Evolutionary conservation across 2,329 filamentous ascomycete species (phyloP).

Genomic region (Cercospora janseana): DNA sequence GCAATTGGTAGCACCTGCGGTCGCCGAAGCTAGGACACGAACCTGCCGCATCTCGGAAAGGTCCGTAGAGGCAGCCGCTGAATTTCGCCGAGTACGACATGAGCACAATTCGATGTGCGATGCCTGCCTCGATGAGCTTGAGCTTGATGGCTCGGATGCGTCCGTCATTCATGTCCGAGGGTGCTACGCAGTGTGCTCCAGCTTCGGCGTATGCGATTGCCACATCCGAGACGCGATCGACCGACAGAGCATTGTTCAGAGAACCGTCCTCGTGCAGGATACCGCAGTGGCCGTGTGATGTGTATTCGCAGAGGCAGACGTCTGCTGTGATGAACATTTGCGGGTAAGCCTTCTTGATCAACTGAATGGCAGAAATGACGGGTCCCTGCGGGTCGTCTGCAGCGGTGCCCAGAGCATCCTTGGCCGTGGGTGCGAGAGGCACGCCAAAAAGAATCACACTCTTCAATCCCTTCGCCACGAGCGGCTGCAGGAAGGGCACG

Average conservation of each 20-base stretch:
- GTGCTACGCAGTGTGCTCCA: conserved; percentile 93
- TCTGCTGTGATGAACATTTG: conserved; percentile 88
- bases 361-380: conserved; percentile 80
- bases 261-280: conserved; percentile 90
- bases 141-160: conserved; percentile 96
- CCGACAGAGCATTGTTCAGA: conserved; percentile 88
- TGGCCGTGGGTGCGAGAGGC: conserved; percentile 73
- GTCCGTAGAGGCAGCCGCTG: conserved; percentile 91
- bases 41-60: conserved; percentile 93
- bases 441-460: conserved; percentile 97
- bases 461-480: conserved; percentile 83
- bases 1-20: conserved; percentile 93
- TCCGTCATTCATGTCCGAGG: conserved; percentile 98
- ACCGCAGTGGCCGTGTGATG: conserved; percentile 94
- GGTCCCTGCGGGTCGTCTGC: conserved; percentile 92
- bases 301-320: conserved; percentile 98
- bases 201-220: conserved; percentile 95
- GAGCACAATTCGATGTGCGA: conserved; percentile 84
- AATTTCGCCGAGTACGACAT: conserved; percentile 99
- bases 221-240: conserved; percentile 94
- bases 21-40: conserved; percentile 90
- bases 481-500: conserved; percentile 77
- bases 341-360: conserved; percentile 81
- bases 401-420: conserved; percentile 86
- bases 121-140: conserved; percentile 91